phyloP scores from a whole-genome alignment of 352 stramenopile genomes.

The Globisporangium camurandrum region DNA sequence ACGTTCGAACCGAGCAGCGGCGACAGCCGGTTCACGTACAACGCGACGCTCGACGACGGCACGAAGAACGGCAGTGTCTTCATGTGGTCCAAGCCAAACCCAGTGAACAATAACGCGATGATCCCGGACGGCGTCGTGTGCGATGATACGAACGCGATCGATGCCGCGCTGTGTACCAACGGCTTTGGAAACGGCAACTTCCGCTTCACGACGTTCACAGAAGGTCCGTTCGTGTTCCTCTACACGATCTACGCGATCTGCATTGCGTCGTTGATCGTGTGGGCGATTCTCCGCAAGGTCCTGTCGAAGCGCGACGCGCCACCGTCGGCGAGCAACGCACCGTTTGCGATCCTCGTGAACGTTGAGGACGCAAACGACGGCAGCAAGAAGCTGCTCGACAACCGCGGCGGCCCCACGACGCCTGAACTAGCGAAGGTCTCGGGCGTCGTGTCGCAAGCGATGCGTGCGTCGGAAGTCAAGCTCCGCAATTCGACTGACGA shows the following conservation, averaged over 20 bases:
- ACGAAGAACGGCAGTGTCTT: slow-evolving; percentile 38
- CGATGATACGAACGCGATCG: slow-evolving; percentile 14
- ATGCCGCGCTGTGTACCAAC: slow-evolving; percentile 21
- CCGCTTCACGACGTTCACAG: slow-evolving; percentile 51
- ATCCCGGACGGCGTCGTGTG: slow-evolving; percentile 49
- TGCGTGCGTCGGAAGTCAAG: slow-evolving; percentile 35
- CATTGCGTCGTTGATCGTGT: slow-evolving; percentile 25
- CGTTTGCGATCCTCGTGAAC: slow-evolving; percentile 6
- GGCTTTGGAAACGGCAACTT: slow-evolving; percentile 16
- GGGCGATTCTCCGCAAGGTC: slow-evolving; percentile 15
- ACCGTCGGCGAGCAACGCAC: background rate
- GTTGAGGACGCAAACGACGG: slow-evolving; percentile 26
- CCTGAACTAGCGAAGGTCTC: slow-evolving; percentile 21
- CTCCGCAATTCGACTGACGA: slow-evolving; percentile 37
- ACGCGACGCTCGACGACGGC: slow-evolving; percentile 41
- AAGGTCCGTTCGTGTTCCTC: slow-evolving; percentile 33
- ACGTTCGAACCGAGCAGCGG: slow-evolving; percentile 20
- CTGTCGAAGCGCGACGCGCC: background rate
- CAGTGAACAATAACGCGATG: slow-evolving; percentile 66
- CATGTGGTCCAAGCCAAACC: slow-evolving; percentile 44
- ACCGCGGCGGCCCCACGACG: slow-evolving; percentile 43
- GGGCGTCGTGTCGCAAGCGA: slow-evolving; percentile 30
- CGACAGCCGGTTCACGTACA: slow-evolving; percentile 39
- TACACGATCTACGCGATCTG: slow-evolving; percentile 45
- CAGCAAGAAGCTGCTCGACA: slow-evolving; percentile 49